These are phyloP conservation scores for Auricularia auricula-judae DNA, from an alignment of 768 basidiomycete genomes.

Conservation along the genomic window DNA sequence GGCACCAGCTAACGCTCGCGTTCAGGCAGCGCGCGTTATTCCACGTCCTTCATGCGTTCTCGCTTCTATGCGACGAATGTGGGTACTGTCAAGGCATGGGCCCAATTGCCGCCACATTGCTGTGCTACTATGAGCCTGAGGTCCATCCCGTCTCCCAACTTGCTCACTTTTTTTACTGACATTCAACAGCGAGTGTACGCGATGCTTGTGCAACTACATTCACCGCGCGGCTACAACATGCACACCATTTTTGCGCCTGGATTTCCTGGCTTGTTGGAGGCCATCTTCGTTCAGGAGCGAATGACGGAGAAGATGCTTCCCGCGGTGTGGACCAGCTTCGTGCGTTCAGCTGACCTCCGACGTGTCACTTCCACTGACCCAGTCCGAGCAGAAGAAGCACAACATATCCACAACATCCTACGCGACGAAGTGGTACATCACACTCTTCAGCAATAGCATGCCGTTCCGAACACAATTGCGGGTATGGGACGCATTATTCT, in stretches of 20 bases:
- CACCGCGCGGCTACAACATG: constrained; percentile 56
- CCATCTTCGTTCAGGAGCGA: constrained; percentile 93
- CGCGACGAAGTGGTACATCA: constrained; percentile 99
- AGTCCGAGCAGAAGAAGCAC: constrained; percentile 45
- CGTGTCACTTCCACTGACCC: neutral
- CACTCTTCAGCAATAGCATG: constrained; percentile 88
- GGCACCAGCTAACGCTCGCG: constrained; percentile 1
- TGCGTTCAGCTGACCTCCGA: constrained; percentile 17
- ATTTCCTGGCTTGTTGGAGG: constrained; percentile 89
- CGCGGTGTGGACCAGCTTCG: constrained; percentile 73
- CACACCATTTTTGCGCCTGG: constrained; percentile 86
- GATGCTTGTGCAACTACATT: constrained; percentile 78
- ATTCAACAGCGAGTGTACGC: constrained; percentile 54
- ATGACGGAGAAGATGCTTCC: constrained; percentile 84
- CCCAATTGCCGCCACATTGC: constrained; percentile 85
- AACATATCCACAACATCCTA: constrained; percentile 90
- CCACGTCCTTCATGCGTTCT: constrained; percentile 88
- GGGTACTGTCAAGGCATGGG: constrained; percentile 99
- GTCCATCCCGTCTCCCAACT: constrained; percentile 15
- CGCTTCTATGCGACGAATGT: constrained; percentile 70
- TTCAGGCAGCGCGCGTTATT: constrained; percentile 86
- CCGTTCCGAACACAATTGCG: constrained; percentile 92
- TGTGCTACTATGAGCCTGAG: constrained; percentile 89
- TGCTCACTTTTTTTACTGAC: neutral
- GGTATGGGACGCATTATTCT: constrained; percentile 87